Evolutionary conservation across 2,329 filamentous ascomycete species (phyloP).

Genomic region (Eutypa lata): DNA sequence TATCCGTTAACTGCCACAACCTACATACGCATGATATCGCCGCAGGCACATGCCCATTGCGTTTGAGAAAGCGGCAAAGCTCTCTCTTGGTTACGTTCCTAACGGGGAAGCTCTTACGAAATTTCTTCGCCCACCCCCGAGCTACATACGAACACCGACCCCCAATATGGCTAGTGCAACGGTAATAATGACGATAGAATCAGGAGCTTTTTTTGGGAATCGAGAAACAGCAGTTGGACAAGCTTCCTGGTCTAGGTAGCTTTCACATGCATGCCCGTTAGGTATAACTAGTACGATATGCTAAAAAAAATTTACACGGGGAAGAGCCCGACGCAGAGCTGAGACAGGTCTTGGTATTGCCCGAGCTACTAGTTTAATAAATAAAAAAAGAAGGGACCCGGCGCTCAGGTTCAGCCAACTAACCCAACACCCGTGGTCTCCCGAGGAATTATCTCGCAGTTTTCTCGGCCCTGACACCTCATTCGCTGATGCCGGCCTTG

Average conservation of each 20-base stretch:
- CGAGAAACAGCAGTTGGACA: no score
- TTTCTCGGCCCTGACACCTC: neutral
- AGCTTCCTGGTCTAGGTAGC: no score
- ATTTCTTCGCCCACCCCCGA: neutral
- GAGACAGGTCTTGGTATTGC: no score
- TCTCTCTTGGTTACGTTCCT: conserved; percentile 26
- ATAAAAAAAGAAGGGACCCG: neutral
- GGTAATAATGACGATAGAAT: neutral
- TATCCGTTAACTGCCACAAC: neutral
- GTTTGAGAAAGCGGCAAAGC: conserved; percentile 21
- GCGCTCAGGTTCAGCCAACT: neutral
- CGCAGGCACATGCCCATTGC: conserved; percentile 15
- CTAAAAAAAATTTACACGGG: no score
- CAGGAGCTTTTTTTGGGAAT: neutral
- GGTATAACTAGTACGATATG: no score
- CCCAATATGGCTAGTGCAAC: neutral
- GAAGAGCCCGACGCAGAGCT: no score
- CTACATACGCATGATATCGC: neutral
- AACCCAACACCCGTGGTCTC: neutral
- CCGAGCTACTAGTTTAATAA: no score
- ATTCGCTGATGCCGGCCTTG: neutral
- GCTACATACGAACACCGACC: neutral
- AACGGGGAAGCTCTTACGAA: conserved; percentile 5
- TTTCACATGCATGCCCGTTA: no score
- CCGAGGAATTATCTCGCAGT: neutral